Evolutionary conservation across 1,139 yeast genomes (phyloP), one percentile per base, ranked within the genome.

Genomic region (Nakaseomyces uthaithaninus): DNA sequence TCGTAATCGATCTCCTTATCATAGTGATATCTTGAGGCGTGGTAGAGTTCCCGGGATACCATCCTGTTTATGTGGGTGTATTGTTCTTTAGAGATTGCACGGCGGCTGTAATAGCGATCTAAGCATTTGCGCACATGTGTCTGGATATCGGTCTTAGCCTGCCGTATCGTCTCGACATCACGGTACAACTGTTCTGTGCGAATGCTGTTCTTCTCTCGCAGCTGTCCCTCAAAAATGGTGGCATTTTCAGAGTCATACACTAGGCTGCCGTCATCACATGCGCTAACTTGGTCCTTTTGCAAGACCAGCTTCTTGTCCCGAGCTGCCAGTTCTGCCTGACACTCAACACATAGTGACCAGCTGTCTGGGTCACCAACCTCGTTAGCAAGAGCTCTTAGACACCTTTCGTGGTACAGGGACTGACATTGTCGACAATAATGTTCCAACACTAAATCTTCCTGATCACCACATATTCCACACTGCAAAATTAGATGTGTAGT

Each of bases 131-230:
- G 61, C 6, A 80, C 78, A 43, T 74, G 67, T 19, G 55, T 63
- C 51, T 78, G 85, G 16, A 79, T 69, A 42, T 55, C 60, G 6
- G 59, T 57, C 49, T 79, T 78, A 44, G 72, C 73, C 25, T 66
- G 70, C 16, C 67, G 60, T 0, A 55, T 36, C 2, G 35, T 31
- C 2, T 36, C 43, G 12, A 45, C 20, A 11, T 26, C 38, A 19
- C 35, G 35, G 36, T 43, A 45, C 11, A 45, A 27, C 30, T 38
- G 27, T 33, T 48, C 45, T 6, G 48, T 43, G 6, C 40, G 26
- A 3, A 45, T 40, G 33, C 47, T 45, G 26, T 45, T 37, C 28
- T 35, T 38, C 17, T 45, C 49, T 30, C 48, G 39, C 11, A 45
- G 23, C 24, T 42, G 43, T 2, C 46, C 50, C 4, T 40, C 38